Evolutionary conservation across 345 rosid genomes (phyloP), one percentile per base, ranked within the genome.

Genomic region (Mangifera indica): DNA sequence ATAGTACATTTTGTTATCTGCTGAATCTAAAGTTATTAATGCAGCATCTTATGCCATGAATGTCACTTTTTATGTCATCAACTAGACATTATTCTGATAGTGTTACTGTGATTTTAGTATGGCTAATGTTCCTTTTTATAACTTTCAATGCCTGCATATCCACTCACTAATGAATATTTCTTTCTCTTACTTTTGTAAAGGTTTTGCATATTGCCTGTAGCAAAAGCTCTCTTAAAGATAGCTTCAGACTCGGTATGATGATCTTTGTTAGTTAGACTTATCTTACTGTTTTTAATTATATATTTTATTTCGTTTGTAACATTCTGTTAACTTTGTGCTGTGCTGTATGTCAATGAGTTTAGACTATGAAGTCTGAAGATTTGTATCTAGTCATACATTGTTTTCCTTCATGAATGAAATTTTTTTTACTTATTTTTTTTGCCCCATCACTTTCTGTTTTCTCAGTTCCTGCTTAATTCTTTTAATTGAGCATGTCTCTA

Each of bases 151-250:
- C 37, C 37, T 34, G 6, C 2, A 34, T 34, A 34, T 34, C 6
- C 37, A 34, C 37, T 34, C 5, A 34, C 37, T 34, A 34, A 34
- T 34, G 37, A 34, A 34, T 34, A 7, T 69, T 21, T 10, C 45
- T 66, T 69, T 17, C 49, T 25, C 5, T 2, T 37, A 13, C 21
- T 51, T 56, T 57, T 61, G 45, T 13, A 20, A 59, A 89, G 95
- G 95, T 90, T 90, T 81, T 90, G 91, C 76, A 46, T 90, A 13
- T 29, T 88, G 73, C 96, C 96, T 34, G 77, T 90, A 10, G 79
- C 83, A 0, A 84, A 82, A 66, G 48, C 82, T 74, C 58, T 86
- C 55, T 60, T 86, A 46, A 76, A 77, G 40, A 12, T 79, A 0
- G 87, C 92, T 69, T 71, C 89, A 1, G 72, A 72, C 9, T 85